These are phyloP conservation scores for Saturnispora diversa DNA, from an alignment of 805 yeast species.

Conservation along the genomic window DNA sequence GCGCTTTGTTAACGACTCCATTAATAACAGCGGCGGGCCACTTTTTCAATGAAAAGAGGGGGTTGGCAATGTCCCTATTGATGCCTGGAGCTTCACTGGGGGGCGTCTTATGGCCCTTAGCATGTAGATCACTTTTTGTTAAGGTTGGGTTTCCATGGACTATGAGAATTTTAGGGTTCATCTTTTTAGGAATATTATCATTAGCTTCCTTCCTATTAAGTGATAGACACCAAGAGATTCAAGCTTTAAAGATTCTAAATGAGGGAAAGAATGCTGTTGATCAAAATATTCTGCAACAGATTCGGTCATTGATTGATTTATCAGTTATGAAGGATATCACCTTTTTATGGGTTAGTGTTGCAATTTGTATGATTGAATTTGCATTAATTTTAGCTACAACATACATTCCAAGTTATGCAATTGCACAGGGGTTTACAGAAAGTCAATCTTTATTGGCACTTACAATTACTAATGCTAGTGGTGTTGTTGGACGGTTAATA, in stretches of 20 bases:
- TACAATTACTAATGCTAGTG: conserved; percentile 36
- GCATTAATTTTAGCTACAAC: conserved; percentile 45
- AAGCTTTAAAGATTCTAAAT: not conserved
- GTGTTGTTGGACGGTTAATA: conserved; percentile 39
- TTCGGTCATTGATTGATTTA: conserved; percentile 32
- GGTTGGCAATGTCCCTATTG: conserved; percentile 53
- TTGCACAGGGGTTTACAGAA: conserved; percentile 39
- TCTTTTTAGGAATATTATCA: conserved; percentile 30
- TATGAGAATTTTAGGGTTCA: conserved; percentile 43
- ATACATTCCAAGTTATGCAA: conserved; percentile 50
- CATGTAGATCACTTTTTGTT: conserved; percentile 41
- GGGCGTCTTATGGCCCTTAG: conserved; percentile 47
- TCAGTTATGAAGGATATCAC: conserved; percentile 34
- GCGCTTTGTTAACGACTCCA: conserved; percentile 38
- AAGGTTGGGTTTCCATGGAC: conserved; percentile 56
- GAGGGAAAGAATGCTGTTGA: conserved; percentile 5
- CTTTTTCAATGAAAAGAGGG: conserved; percentile 51
- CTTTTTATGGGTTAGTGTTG: conserved; percentile 34
- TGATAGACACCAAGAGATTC: conserved; percentile 23
- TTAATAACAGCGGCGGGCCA: conserved; percentile 48
- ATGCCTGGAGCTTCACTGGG: conserved; percentile 54
- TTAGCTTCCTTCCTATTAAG: conserved; percentile 29
- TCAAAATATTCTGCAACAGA: no score
- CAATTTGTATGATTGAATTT: conserved; percentile 42
- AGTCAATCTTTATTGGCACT: conserved; percentile 35